Conservation (phyloP, 1,284 basidiomycete genomes). For the Quambalaria eucalypti region DNA sequence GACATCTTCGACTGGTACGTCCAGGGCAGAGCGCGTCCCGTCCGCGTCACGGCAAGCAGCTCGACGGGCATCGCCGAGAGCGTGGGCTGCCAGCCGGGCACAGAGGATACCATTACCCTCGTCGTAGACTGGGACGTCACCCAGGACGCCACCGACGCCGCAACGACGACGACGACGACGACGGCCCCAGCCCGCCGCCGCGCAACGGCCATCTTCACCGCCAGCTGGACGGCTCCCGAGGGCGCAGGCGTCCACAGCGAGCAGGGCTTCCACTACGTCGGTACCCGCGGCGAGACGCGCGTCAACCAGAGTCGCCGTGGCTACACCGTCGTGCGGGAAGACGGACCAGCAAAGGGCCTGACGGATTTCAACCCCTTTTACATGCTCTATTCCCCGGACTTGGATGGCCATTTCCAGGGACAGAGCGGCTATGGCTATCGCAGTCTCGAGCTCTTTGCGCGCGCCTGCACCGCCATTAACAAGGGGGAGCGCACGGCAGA, state of each 20-base stretch:
- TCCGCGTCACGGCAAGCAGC: constrained; percentile 75
- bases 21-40: constrained; percentile 58
- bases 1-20: constrained; percentile 62
- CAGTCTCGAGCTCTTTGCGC: constrained; percentile 84
- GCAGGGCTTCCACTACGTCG: constrained; percentile 52
- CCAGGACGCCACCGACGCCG: constrained; percentile 58
- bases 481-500: constrained; percentile 56
- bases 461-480: constrained; percentile 56
- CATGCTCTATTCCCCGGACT: constrained; percentile 87
- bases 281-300: constrained; percentile 66
- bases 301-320: constrained; percentile 89
- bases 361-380: constrained; percentile 74
- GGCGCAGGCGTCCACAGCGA: constrained; percentile 62
- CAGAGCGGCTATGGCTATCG: constrained; percentile 81
- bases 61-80: constrained; percentile 78
- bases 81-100: constrained; percentile 69
- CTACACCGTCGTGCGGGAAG: constrained; percentile 75
- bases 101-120: constrained; percentile 88
- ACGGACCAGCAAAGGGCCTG: constrained; percentile 64
- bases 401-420: constrained; percentile 81
- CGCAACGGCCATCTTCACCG: constrained; percentile 79
- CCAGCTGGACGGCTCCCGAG: constrained; percentile 52
- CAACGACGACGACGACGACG: constrained; percentile 21
- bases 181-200: constrained; percentile 42
- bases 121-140: constrained; percentile 75